Conservation (phyloP, 2,329 filamentous ascomycete genomes). For the Calcarisporium arbuscula region DNA sequence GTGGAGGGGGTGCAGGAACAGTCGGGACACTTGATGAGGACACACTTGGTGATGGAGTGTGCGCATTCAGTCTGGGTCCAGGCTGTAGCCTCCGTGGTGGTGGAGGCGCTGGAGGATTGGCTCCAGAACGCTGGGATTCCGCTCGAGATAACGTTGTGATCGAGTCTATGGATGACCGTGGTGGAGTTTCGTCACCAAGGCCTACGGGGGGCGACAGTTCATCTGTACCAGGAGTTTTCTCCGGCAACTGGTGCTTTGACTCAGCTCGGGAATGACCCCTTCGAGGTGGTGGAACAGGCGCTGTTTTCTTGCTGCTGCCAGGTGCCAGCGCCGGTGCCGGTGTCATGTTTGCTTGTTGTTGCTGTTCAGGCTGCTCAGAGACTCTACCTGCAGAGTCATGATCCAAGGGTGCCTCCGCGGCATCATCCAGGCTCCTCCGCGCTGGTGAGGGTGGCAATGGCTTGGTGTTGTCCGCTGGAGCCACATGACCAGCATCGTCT, state of each 20-base stretch:
- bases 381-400: constrained; percentile 46
- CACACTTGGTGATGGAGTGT: constrained; percentile 13
- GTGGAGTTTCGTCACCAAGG: constrained; percentile 33
- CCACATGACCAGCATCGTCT: constrained; percentile 12
- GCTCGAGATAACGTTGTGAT: constrained; percentile 38
- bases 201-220: constrained; percentile 6
- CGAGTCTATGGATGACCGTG: constrained; percentile 46
- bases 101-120: constrained; percentile 44
- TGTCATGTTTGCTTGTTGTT: constrained; percentile 16
- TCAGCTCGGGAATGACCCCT: constrained; percentile 40
- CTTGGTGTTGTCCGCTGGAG: constrained; percentile 33
- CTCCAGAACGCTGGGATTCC: constrained; percentile 36
- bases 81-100: constrained; percentile 46
- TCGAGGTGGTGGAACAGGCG: constrained; percentile 46
- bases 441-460: constrained; percentile 51
- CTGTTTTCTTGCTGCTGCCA: constrained; percentile 33
- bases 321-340: constrained; percentile 23
- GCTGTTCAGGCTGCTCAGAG: constrained; percentile 28
- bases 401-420: constrained; percentile 46
- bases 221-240: constrained; percentile 12
- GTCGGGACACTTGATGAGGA: constrained; percentile 9
- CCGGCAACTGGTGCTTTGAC: constrained; percentile 25
- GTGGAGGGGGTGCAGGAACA: constrained; percentile 12
- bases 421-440: constrained; percentile 40
- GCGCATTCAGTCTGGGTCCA: constrained; percentile 23